These are phyloP conservation scores for Marchantia polymorpha DNA, from an alignment of 225 moss, liverwort and hornwort genomes.

Conservation along the genomic window DNA sequence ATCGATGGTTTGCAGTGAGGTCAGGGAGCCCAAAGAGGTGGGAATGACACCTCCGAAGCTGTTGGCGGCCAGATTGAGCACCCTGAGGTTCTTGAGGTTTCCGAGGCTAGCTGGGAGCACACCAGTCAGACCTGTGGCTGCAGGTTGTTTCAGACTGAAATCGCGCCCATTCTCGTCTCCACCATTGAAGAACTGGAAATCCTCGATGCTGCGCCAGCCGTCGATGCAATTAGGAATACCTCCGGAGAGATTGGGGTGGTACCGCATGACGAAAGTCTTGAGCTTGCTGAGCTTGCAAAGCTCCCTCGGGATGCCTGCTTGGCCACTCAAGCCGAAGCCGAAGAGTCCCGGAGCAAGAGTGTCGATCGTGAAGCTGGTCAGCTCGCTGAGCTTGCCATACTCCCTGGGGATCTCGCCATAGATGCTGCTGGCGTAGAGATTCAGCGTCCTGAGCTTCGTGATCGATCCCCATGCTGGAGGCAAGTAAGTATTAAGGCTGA, in stretches of 20 bases:
- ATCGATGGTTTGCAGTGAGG: background rate
- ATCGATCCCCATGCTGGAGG: too few relatives aligned
- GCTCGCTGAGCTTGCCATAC: constrained; percentile 2
- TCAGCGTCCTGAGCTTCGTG: too few relatives aligned
- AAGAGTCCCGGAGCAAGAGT: background rate
- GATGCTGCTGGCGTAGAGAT: too few relatives aligned
- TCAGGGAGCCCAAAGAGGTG: background rate
- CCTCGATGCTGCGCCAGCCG: constrained; percentile 3
- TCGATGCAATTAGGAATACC: background rate
- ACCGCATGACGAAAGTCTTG: background rate
- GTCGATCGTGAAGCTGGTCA: background rate
- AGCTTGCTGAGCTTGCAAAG: background rate
- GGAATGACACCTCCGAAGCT: background rate
- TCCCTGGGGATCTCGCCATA: constrained; percentile 19
- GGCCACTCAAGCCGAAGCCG: background rate
- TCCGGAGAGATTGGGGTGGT: background rate
- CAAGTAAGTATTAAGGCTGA: too few relatives aligned
- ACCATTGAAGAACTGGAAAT: background rate
- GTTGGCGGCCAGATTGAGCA: background rate
- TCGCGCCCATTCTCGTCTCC: background rate
- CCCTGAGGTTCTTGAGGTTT: background rate
- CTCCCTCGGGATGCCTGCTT: background rate
- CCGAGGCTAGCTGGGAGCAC: background rate
- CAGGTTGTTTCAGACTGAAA: background rate
- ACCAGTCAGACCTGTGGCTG: background rate